These are phyloP conservation scores for Acorus gramineus DNA, from an alignment of 106 monocot genomes.

Conservation along the genomic window DNA sequence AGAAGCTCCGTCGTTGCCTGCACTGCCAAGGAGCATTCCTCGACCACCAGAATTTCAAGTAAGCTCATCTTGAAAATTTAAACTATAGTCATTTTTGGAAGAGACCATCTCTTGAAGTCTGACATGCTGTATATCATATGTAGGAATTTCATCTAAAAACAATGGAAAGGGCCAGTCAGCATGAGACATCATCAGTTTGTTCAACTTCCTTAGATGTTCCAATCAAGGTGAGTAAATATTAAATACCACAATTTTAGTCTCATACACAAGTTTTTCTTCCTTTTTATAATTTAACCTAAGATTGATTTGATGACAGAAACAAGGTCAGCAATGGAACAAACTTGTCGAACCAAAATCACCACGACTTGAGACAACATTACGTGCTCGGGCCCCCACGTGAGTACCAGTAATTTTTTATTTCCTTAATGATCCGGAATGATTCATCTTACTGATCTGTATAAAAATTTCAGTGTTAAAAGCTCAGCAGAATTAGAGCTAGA, in stretches of 20 bases:
- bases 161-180: constrained; percentile 64
- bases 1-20: constrained; percentile 37
- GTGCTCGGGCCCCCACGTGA: constrained; percentile 72
- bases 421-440: background rate
- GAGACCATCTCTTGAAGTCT: background rate
- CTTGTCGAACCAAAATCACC: constrained; percentile 75
- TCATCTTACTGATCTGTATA: background rate
- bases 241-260: background rate
- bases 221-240: constrained; percentile 24
- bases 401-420: background rate
- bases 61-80: background rate
- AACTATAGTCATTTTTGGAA: background rate
- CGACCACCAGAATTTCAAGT: constrained; percentile 59
- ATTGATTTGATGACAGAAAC: constrained; percentile 29
- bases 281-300: background rate
- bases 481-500: constrained; percentile 72
- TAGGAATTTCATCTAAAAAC: constrained; percentile 88
- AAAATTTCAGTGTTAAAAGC: constrained; percentile 49
- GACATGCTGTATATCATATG: background rate
- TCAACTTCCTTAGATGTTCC: constrained; percentile 32
- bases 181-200: constrained; percentile 36
- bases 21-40: constrained; percentile 43
- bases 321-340: constrained; percentile 29
- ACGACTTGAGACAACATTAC: constrained; percentile 56
- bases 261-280: background rate